Conservation (phyloP, 495 filamentous ascomycete genomes). For the Penicillium paxilli region DNA sequence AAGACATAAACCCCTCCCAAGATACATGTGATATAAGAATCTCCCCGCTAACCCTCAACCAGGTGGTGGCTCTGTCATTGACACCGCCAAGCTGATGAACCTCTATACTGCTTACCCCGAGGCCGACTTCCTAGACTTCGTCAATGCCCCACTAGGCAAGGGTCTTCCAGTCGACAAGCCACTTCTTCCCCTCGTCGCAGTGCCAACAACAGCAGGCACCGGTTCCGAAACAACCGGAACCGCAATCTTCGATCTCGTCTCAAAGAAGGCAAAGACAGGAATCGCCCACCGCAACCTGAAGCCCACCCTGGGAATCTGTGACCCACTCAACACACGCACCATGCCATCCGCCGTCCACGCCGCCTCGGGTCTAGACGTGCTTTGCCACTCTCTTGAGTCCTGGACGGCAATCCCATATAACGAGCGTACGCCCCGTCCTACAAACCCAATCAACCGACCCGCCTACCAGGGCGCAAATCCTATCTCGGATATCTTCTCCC, state of each 20-base stretch:
- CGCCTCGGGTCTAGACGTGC: slow-evolving; percentile 85
- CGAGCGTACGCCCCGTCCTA: slow-evolving; percentile 76
- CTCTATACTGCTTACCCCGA: slow-evolving; percentile 86
- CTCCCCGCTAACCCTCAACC: slow-evolving; percentile 3
- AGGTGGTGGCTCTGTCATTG: slow-evolving; percentile 79
- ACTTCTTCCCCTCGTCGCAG: slow-evolving; percentile 83
- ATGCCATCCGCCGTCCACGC: slow-evolving; percentile 94
- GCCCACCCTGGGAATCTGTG: slow-evolving; percentile 92
- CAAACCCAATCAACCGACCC: slow-evolving; percentile 86
- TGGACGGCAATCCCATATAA: slow-evolving; percentile 96
- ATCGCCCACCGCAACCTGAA: slow-evolving; percentile 94
- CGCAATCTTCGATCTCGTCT: slow-evolving; percentile 93
- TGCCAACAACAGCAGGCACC: slow-evolving; percentile 94
- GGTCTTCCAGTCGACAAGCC: slow-evolving; percentile 77
- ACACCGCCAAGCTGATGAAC: slow-evolving; percentile 98
- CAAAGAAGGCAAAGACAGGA: slow-evolving; percentile 87
- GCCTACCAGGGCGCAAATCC: slow-evolving; percentile 98
- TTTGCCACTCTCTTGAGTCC: slow-evolving; percentile 90
- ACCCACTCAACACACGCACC: slow-evolving; percentile 90
- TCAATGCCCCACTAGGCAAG: slow-evolving; percentile 91
- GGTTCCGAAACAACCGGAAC: slow-evolving; percentile 96
- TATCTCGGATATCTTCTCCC: slow-evolving; percentile 92
- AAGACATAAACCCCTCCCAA: slow-evolving; percentile 20
- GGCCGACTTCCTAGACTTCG: slow-evolving; percentile 92
- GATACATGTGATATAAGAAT: not conserved